Conservation (phyloP, 495 filamentous ascomycete species). For the Tirmania nivea region DNA sequence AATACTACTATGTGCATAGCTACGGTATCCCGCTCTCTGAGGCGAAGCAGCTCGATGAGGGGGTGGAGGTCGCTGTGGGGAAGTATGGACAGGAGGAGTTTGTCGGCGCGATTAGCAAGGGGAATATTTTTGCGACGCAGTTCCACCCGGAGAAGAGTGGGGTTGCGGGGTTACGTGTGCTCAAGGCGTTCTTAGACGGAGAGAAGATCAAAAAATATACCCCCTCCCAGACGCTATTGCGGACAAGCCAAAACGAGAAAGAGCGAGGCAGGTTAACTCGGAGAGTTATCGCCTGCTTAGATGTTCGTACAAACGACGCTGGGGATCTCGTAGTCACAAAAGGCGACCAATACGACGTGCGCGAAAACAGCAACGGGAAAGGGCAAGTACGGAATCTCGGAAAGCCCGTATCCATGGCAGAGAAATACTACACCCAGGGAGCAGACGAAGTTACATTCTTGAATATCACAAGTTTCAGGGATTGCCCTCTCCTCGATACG, state of each 20-base stretch:
- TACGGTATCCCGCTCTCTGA: conserved; percentile 55
- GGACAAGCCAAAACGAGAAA: conserved; percentile 18
- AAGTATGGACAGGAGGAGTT: conserved; percentile 78
- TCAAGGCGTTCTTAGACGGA: conserved; percentile 68
- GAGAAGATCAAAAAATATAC: conserved; percentile 22
- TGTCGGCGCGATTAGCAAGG: conserved; percentile 68
- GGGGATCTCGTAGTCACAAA: conserved; percentile 96
- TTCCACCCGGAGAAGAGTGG: conserved; percentile 98
- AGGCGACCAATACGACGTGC: conserved; percentile 97
- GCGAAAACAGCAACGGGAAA: conserved; percentile 51
- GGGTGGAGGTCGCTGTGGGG: conserved; percentile 75
- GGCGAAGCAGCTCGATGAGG: conserved; percentile 42
- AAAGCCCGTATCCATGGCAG: conserved; percentile 88
- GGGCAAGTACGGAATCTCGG: conserved; percentile 67
- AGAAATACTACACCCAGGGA: conserved; percentile 85
- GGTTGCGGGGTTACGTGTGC: conserved; percentile 56
- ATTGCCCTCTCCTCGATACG: conserved; percentile 73
- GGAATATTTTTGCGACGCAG: conserved; percentile 73
- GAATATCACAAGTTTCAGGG: conserved; percentile 93
- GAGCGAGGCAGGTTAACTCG: conserved; percentile 45
- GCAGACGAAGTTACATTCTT: conserved; percentile 93
- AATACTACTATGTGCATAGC: conserved; percentile 97
- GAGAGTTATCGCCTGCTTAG: conserved; percentile 82
- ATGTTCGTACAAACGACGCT: conserved; percentile 87
- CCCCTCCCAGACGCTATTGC: conserved; percentile 16